phyloP scores from a whole-genome alignment of 2,329 filamentous ascomycete species.

The Podosphaera fusca region DNA sequence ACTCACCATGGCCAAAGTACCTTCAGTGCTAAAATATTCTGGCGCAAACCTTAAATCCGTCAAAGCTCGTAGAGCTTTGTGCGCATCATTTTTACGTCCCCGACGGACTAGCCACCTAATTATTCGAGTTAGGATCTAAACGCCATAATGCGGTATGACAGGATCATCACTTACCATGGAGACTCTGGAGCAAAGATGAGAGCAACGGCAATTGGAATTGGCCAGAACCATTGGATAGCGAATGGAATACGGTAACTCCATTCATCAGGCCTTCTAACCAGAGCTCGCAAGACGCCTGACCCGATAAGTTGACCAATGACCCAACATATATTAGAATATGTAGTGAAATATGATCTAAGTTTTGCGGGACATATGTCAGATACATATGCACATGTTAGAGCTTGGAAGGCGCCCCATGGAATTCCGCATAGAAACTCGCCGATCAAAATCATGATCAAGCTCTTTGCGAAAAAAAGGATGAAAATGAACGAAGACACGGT shows the following conservation, averaged over 20 bases:
- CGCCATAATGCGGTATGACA: neutral
- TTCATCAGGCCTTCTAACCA: conserved; percentile 12
- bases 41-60: conserved; percentile 5
- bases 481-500: conserved; percentile 22
- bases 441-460: conserved; percentile 17
- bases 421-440: conserved; percentile 1
- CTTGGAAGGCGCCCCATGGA: conserved; percentile 1
- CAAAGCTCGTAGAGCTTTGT: conserved; percentile 5
- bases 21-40: conserved; percentile 29
- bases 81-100: conserved; percentile 6
- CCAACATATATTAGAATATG: conserved; percentile 7
- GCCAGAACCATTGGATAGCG: conserved; percentile 23
- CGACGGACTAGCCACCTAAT: conserved; percentile 6
- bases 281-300: conserved; percentile 21
- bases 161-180: conserved; percentile 17
- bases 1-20: conserved; percentile 54
- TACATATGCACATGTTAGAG: neutral
- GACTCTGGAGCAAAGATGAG: conserved; percentile 24
- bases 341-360: conserved; percentile 4
- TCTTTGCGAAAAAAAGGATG: conserved; percentile 25
- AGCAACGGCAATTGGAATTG: conserved; percentile 21
- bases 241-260: conserved; percentile 23
- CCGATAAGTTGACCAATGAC: conserved; percentile 21
- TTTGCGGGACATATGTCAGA: conserved; percentile 1
- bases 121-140: conserved; percentile 18